These are phyloP conservation scores for Monilinia laxa DNA, from an alignment of 2,329 filamentous ascomycete species.

Conservation along the genomic window DNA sequence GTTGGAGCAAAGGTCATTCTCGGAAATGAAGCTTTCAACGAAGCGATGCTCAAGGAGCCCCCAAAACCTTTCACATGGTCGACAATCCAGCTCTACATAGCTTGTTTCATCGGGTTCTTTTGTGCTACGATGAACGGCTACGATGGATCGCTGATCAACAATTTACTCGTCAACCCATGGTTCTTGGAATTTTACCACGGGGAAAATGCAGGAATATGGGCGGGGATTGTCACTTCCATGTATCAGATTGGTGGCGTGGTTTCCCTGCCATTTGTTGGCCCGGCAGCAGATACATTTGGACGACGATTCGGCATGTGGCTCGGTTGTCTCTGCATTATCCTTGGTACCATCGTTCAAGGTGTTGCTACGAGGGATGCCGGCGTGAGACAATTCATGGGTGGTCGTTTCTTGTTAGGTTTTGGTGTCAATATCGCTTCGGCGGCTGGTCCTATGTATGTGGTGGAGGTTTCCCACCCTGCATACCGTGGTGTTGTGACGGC, in stretches of 20 bases:
- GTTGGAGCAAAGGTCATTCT: constrained; percentile 46
- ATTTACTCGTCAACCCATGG: constrained; percentile 46
- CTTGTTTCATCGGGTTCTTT: constrained; percentile 50
- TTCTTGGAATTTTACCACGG: constrained; percentile 46
- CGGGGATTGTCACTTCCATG: constrained; percentile 52
- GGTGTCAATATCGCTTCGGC: constrained; percentile 50
- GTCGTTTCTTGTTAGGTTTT: constrained; percentile 63
- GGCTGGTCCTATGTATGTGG: constrained; percentile 50
- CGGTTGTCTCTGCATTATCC: constrained; percentile 46
- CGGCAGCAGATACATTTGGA: constrained; percentile 49
- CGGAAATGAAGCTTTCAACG: constrained; percentile 54
- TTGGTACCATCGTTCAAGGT: constrained; percentile 49
- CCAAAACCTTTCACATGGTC: constrained; percentile 45
- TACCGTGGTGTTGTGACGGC: constrained; percentile 46
- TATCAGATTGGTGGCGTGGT: constrained; percentile 53
- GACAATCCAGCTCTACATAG: constrained; percentile 46
- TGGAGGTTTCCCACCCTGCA: constrained; percentile 49
- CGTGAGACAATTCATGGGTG: constrained; percentile 50
- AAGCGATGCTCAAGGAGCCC: constrained; percentile 55
- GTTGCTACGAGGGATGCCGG: constrained; percentile 41
- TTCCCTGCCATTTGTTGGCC: constrained; percentile 49
- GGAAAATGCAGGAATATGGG: constrained; percentile 48
- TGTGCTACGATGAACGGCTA: constrained; percentile 55
- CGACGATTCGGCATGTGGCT: constrained; percentile 50
- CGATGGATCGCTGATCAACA: constrained; percentile 53